A percentile compares a stretch with the other conserved stretches of the same genome.
These are phyloP conservation scores for Colletotrichum truncatum DNA, from an alignment of 2,329 filamentous ascomycete genomes.

Conservation along the genomic window DNA sequence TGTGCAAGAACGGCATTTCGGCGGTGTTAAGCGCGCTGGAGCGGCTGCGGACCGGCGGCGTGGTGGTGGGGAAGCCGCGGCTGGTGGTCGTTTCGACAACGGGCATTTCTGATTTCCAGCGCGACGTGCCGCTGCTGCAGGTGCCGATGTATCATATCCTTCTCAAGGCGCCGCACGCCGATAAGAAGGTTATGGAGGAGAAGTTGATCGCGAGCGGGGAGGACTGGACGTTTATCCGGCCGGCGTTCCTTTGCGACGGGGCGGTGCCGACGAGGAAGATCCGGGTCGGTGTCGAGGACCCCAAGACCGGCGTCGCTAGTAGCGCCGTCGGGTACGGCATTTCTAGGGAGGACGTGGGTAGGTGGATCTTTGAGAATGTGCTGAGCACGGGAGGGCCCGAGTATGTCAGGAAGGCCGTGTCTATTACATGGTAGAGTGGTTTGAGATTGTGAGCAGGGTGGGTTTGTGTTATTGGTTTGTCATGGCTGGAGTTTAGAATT, in stretches of 20 bases:
- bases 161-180: slow-evolving; percentile 52
- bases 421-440: slow-evolving; percentile 44
- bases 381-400: slow-evolving; percentile 35
- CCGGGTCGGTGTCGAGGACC: slow-evolving; percentile 51
- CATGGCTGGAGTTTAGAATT: no score
- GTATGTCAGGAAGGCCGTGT: slow-evolving; percentile 46
- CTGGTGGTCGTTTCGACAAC: slow-evolving; percentile 49
- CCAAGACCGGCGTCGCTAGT: slow-evolving; percentile 40
- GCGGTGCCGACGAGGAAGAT: slow-evolving; percentile 36
- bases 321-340: slow-evolving; percentile 56
- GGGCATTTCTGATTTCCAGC: slow-evolving; percentile 45
- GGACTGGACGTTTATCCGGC: slow-evolving; percentile 47
- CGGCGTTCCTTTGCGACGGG: slow-evolving; percentile 46
- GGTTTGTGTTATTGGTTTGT: not conserved
- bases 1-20: slow-evolving; percentile 49
- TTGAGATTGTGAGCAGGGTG: not conserved
- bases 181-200: slow-evolving; percentile 59
- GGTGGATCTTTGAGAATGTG: slow-evolving; percentile 54
- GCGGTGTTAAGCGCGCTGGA: slow-evolving; percentile 44
- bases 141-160: slow-evolving; percentile 53
- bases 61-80: slow-evolving; percentile 39
- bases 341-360: slow-evolving; percentile 55
- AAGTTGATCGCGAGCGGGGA: slow-evolving; percentile 39
- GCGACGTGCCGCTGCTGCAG: slow-evolving; percentile 54
- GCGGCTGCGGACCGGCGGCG: slow-evolving; percentile 32